phyloP scores from a whole-genome alignment of 2,329 filamentous ascomycete species.

The Alternaria metachromatica region DNA sequence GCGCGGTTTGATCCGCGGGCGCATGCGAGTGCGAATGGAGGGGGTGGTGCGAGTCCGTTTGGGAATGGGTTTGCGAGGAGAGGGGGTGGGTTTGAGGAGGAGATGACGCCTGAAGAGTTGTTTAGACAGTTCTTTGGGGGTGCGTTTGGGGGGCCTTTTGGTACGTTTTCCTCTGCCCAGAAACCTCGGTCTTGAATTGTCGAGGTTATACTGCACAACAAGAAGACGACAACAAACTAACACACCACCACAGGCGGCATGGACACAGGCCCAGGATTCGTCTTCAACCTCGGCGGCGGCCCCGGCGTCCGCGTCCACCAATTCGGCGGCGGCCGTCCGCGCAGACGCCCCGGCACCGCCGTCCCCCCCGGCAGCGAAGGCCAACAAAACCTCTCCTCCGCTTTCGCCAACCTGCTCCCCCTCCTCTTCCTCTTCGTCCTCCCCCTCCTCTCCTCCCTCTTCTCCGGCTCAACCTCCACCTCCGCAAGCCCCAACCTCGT shows the following conservation, averaged over 20 bases:
- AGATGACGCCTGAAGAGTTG: constrained; percentile 95
- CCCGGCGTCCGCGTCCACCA: constrained; percentile 94
- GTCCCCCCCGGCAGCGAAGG: constrained; percentile 60
- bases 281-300: constrained; percentile 92
- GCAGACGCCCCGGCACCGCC: constrained; percentile 71
- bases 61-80: constrained; percentile 61
- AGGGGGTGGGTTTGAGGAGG: constrained; percentile 80
- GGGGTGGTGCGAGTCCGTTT: constrained; percentile 66
- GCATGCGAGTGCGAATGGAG: constrained; percentile 48
- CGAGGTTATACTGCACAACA: background rate
- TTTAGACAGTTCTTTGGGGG: constrained; percentile 97
- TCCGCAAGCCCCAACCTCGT: constrained; percentile 72
- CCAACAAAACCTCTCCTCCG: constrained; percentile 57
- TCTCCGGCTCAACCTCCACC: constrained; percentile 56
- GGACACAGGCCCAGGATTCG: constrained; percentile 83
- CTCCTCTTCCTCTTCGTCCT: constrained; percentile 85
- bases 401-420: constrained; percentile 79
- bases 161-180: constrained; percentile 51
- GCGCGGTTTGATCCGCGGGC: constrained; percentile 75
- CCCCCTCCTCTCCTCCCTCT: constrained; percentile 79
- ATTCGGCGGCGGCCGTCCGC: constrained; percentile 81
- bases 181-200: background rate
- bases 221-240: background rate
- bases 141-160: constrained; percentile 70
- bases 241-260: constrained; percentile 63